Conservation (phyloP, 352 stramenopile species). For the Phytophthora boehmeriae region DNA sequence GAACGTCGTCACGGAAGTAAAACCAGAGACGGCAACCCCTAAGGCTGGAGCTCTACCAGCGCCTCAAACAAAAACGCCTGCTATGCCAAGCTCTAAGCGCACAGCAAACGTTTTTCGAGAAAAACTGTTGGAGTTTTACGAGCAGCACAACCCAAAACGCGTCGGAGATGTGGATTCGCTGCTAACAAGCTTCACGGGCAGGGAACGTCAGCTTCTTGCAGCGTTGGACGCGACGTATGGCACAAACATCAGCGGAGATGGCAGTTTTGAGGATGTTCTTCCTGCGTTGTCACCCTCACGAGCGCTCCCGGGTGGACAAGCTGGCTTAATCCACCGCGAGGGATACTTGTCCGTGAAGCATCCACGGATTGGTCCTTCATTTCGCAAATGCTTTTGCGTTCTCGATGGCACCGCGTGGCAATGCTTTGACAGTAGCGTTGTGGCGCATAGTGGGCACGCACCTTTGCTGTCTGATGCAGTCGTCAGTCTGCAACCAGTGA, state of each 20-base stretch:
- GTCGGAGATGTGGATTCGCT: slow-evolving; percentile 82
- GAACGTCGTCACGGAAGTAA: neutral
- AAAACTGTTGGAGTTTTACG: slow-evolving; percentile 89
- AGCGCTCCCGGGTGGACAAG: slow-evolving; percentile 5
- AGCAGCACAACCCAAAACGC: slow-evolving; percentile 90
- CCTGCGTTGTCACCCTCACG: slow-evolving; percentile 8
- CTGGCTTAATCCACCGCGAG: slow-evolving; percentile 21
- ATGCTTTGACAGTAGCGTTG: slow-evolving; percentile 43
- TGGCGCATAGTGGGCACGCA: slow-evolving; percentile 7
- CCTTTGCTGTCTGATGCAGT: slow-evolving; percentile 37
- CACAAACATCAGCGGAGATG: slow-evolving; percentile 44
- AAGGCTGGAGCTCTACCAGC: neutral
- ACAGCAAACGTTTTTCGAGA: slow-evolving; percentile 33
- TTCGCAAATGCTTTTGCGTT: slow-evolving; percentile 45
- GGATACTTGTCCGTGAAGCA: slow-evolving; percentile 53
- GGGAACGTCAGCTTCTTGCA: slow-evolving; percentile 58
- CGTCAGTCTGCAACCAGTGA: slow-evolving; percentile 36
- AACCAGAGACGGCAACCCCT: neutral
- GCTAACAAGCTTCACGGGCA: slow-evolving; percentile 62
- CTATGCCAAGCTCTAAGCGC: neutral
- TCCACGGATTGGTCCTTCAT: slow-evolving; percentile 32
- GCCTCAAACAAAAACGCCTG: neutral
- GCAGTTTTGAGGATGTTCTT: slow-evolving; percentile 33
- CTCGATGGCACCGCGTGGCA: slow-evolving; percentile 33
- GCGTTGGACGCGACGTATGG: slow-evolving; percentile 71